Conservation (phyloP, 2,329 filamentous ascomycete species). For the Trichoderma simmonsii region DNA sequence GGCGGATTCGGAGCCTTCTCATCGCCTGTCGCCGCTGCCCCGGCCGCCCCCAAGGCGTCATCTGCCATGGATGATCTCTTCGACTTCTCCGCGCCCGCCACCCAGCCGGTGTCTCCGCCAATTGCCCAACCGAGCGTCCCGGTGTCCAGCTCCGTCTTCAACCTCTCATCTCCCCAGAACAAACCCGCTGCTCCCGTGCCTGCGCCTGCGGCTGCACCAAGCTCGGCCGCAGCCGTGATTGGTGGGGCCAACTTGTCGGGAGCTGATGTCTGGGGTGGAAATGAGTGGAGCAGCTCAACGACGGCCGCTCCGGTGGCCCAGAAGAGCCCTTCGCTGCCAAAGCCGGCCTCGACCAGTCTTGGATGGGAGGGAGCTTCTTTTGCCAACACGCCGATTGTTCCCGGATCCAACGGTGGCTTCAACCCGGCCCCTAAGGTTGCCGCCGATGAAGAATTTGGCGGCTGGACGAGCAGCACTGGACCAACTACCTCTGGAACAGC, state of each 20-base stretch:
- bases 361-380: conserved; percentile 57
- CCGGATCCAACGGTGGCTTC: conserved; percentile 63
- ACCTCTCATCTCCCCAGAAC: conserved; percentile 60
- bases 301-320: conserved; percentile 45
- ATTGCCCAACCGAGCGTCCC: conserved; percentile 40
- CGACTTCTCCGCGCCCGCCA: conserved; percentile 61
- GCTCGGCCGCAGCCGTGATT: conserved; percentile 34
- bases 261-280: conserved; percentile 79
- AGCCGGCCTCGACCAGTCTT: conserved; percentile 56
- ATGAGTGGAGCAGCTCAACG: conserved; percentile 68
- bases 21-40: conserved; percentile 40
- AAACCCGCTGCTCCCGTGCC: conserved; percentile 44
- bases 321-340: conserved; percentile 57
- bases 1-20: conserved; percentile 64
- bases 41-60: conserved; percentile 38
- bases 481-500: conserved; percentile 46
- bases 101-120: conserved; percentile 45
- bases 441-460: conserved; percentile 92
- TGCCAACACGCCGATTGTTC: conserved; percentile 58
- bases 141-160: conserved; percentile 68
- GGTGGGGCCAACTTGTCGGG: conserved; percentile 42
- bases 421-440: conserved; percentile 65
- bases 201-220: conserved; percentile 26
- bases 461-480: conserved; percentile 75
- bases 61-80: conserved; percentile 76